phyloP scores from a whole-genome alignment of 2,329 filamentous ascomycete species.

The Hansfordia pulvinata region DNA sequence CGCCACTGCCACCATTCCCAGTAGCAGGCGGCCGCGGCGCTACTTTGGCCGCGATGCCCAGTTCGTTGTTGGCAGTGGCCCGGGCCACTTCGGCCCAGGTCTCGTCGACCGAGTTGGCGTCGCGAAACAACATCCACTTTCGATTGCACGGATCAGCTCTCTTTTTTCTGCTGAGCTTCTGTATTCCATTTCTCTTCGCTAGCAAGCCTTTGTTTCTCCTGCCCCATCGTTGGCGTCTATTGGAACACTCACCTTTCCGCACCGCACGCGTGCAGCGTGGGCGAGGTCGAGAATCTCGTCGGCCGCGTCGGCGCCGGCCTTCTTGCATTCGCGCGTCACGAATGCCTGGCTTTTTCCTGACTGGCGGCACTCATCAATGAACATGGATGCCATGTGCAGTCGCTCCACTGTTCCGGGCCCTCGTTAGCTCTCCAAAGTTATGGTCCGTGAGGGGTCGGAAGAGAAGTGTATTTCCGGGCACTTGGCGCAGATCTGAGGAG shows the following conservation, averaged over 20 bases:
- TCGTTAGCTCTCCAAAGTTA: too few relatives aligned
- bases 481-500: too few relatives aligned
- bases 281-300: constrained; percentile 49
- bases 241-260: constrained; percentile 50
- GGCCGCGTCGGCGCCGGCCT: constrained; percentile 32
- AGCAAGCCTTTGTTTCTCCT: constrained; percentile 12
- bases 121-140: constrained; percentile 70
- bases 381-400: constrained; percentile 27
- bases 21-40: constrained; percentile 36
- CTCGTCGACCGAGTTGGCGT: constrained; percentile 37
- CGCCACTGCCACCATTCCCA: constrained; percentile 23
- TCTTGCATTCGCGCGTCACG: constrained; percentile 31
- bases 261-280: constrained; percentile 37
- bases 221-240: constrained; percentile 19
- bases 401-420: too few relatives aligned
- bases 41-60: constrained; percentile 65
- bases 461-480: too few relatives aligned
- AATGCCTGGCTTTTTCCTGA: constrained; percentile 19
- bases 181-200: too few relatives aligned
- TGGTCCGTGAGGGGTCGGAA: too few relatives aligned
- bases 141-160: too few relatives aligned
- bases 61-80: constrained; percentile 52
- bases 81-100: constrained; percentile 54
- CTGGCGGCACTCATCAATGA: constrained; percentile 33
- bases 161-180: too few relatives aligned